Evolutionary conservation across 352 stramenopile species (phyloP), one percentile per base, ranked within the genome.

Genomic region (Phytophthora crassamura): DNA sequence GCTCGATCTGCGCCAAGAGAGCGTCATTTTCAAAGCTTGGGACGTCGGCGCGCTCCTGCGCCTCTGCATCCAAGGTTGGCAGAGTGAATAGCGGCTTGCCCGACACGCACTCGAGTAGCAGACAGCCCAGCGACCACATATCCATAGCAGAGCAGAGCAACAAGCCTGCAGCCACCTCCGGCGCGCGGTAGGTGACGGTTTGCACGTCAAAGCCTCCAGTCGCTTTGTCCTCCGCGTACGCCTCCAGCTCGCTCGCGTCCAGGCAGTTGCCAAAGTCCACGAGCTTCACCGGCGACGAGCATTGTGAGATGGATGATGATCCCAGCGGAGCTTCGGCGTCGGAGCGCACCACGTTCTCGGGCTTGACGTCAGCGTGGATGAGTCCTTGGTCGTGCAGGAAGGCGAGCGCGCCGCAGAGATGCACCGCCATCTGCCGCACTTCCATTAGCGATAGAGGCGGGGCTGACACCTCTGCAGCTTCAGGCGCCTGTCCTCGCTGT

Each of bases 231-330:
- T 72, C 66, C 9, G 67, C 47, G 34, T 86, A 82, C 34, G 78
- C 46, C 5, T 57, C 54, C 20, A 89, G 51, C 56, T 84, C 64
- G 16, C 53, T 64, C 12, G 34, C 56, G 47, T 88, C 75, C 28
- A 93, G 72, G 42, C 81, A 89, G 52, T 93, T 93, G 15, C 85
- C 85, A 80, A 91, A 90, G 73, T 93, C 85, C 39, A 90, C 75
- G 18, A 93, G 74, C 67, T 89, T 89, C 18, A 91, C 54, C n/a
- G 64, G 65, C 2, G 61, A 73, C 2, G 53, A 71, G 30, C 53
- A 69, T 6, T 39, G 32, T 12, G 42, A 32, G 9, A 33, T 28
- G 2, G 36, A 56, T 10, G 39, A 64, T 46, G 66, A 43, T 20
- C 51, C 39, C 43, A 71, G 12, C 34, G 59, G 38, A 53, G 55